Evolutionary conservation across 139 green algal genomes (phyloP), one percentile per base, ranked within the genome.

Genomic region (Limnomonas spitsbergensis): DNA sequence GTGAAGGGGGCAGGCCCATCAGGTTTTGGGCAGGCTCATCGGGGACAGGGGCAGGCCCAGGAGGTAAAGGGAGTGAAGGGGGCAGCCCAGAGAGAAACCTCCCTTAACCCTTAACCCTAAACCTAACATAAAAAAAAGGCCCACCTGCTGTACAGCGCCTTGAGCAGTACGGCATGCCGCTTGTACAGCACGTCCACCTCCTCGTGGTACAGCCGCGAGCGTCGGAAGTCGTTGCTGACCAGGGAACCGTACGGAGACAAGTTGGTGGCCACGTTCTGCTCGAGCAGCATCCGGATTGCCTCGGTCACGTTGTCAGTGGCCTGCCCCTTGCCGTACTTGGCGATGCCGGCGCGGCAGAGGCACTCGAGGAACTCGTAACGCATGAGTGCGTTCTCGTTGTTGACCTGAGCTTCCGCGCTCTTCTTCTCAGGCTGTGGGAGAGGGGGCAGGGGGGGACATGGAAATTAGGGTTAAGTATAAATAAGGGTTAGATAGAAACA

Each of bases 301-400:
- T 88, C 79, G 20, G 82, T 81, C 20, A 92, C 79, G 80, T 89
- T 81, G 20, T 88, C 81, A 9, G 87, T 92, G 26, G 73, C 79
- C 54, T 86, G 79, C 31, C 84, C 88, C 81, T 93, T 93, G 77
- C 87, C 89, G 73, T 93, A 94, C 87, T 95, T 95, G 61, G 88
- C 84, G 32, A 93, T 85, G 53, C 80, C 86, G 87, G 91, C 75
- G 34, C 91, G 83, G 36, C 92, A 82, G 66, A 95, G 38, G 34
- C 82, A 82, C 74, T 95, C 91, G 56, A 94, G 40, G 75, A 93
- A 92, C 80, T 94, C 88, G 53, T 89, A 92, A 1, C 90, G 85
- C 87, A 94, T 92, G 76, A 94, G 80, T 3, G 85, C 82, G 73
- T 92, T 87, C 67, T 94, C 90, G 39, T 89, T 82, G 53, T 92